Evolutionary conservation across 345 rosid species (phyloP).

Genomic region (Hypericum androsaemum): DNA sequence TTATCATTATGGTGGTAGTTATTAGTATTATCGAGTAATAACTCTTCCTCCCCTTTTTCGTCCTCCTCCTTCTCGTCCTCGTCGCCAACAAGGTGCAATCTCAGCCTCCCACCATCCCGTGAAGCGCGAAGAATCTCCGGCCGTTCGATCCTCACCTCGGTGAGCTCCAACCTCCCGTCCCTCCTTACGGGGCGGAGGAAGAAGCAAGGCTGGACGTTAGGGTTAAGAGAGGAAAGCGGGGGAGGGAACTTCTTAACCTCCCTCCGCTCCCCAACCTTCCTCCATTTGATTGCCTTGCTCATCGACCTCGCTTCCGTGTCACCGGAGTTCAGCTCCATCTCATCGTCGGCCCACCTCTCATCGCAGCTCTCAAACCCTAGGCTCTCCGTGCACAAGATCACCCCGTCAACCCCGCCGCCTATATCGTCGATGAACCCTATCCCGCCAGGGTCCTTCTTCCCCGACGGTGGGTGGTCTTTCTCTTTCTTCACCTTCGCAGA

Average conservation of each 20-base stretch:
- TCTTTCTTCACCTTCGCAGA: no score
- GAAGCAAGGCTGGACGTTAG: constrained; percentile 47
- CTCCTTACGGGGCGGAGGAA: constrained; percentile 51
- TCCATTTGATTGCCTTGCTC: constrained; percentile 8
- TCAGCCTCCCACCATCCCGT: constrained; percentile 54
- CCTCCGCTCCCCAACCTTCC: constrained; percentile 17
- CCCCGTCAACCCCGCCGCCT: constrained; percentile 40
- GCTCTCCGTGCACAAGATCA: constrained; percentile 76
- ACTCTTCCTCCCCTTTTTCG: not conserved
- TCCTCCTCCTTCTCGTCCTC: not conserved
- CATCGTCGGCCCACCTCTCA: constrained; percentile 38
- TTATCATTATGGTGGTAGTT: constrained; percentile 13
- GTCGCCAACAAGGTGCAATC: constrained; percentile 38
- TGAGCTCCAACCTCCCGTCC: constrained; percentile 63
- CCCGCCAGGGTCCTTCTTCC: constrained; percentile 30
- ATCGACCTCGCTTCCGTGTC: constrained; percentile 14
- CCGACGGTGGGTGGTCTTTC: not conserved
- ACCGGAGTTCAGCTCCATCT: not conserved
- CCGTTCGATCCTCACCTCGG: constrained; percentile 44
- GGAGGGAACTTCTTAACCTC: constrained; percentile 45
- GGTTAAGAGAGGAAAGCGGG: constrained; percentile 50
- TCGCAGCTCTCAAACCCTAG: constrained; percentile 81
- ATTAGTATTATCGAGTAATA: not conserved
- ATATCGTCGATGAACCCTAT: constrained; percentile 35
- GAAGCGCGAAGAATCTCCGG: constrained; percentile 47